Percentiles rank a stretch among this genome's conserved stretches.
phyloP scores from a whole-genome alignment of 441 rosid species.

The Croton laevigatus region DNA sequence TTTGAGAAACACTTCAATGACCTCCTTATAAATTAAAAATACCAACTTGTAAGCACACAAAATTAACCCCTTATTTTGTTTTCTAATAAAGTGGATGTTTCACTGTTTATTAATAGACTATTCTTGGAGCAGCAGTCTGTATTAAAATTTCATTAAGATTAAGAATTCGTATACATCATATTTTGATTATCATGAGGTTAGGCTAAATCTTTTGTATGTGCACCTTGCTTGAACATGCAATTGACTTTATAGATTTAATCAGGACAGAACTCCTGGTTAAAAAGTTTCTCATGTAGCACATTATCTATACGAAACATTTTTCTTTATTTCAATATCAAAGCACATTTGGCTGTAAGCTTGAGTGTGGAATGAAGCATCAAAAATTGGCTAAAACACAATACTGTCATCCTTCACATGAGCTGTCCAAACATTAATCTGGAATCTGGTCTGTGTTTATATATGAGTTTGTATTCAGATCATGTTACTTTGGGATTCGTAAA shows the following conservation, averaged over 20 bases:
- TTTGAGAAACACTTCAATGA: too few species aligned
- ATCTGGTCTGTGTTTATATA: not conserved
- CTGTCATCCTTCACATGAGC: not conserved
- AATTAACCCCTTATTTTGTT: not conserved
- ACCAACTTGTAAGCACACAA: too few species aligned
- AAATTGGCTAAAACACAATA: not conserved
- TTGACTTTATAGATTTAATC: not conserved
- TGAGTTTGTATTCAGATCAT: not conserved
- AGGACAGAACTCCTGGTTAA: not conserved
- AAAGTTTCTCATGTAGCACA: not conserved
- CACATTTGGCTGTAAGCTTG: not conserved
- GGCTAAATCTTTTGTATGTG: not conserved
- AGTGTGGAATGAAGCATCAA: not conserved
- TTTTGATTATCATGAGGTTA: not conserved
- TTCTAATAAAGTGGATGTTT: conserved; percentile 10
- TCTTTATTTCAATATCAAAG: not conserved
- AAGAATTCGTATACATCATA: not conserved
- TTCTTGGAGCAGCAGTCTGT: not conserved
- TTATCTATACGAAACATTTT: not conserved
- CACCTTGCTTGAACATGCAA: not conserved
- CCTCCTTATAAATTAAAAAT: too few species aligned
- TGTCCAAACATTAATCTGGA: not conserved
- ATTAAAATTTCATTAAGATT: not conserved
- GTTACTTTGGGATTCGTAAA: conserved; percentile 9
- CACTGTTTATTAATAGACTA: not conserved